phyloP scores from a whole-genome alignment of 2,329 filamentous ascomycete genomes.

The Magnaporthiopsis rhizophila region DNA sequence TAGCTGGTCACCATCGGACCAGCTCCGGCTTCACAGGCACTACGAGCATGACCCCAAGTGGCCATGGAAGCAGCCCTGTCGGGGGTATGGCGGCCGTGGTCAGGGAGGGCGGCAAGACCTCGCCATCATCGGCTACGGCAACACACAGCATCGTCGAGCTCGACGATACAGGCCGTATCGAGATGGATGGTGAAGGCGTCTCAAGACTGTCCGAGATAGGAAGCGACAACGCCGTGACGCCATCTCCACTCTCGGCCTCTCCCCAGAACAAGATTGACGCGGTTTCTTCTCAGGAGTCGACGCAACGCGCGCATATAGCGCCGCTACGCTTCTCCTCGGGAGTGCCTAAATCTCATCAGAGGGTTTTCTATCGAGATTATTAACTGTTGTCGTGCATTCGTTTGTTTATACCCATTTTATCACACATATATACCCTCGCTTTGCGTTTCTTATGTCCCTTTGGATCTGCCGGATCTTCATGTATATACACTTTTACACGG shows the following conservation, averaged over 20 bases:
- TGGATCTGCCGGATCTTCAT: neutral
- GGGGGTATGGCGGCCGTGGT: neutral
- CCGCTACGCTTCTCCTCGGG: neutral
- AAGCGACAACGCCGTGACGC: neutral
- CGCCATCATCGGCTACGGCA: neutral
- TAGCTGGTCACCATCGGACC: conserved; percentile 11
- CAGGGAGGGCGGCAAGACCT: neutral
- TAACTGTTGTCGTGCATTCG: neutral
- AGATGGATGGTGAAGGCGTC: conserved; percentile 4
- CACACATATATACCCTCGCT: neutral
- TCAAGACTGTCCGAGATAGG: neutral
- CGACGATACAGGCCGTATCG: conserved; percentile 2
- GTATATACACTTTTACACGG: neutral
- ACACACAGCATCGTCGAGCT: neutral
- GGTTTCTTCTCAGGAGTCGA: neutral
- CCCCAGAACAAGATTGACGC: neutral
- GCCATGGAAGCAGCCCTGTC: conserved; percentile 1
- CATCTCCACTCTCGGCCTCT: neutral
- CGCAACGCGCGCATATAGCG: neutral
- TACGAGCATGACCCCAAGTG: conserved; percentile 1
- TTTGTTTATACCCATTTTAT: neutral
- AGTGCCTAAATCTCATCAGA: neutral
- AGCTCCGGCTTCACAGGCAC: conserved; percentile 10
- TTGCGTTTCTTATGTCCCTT: neutral
- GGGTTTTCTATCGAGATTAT: neutral